A percentile compares a stretch with the other conserved stretches of the same genome.
Evolutionary conservation across 2,329 filamentous ascomycete genomes (phyloP).

Genomic region (Colletotrichum sp.): DNA sequence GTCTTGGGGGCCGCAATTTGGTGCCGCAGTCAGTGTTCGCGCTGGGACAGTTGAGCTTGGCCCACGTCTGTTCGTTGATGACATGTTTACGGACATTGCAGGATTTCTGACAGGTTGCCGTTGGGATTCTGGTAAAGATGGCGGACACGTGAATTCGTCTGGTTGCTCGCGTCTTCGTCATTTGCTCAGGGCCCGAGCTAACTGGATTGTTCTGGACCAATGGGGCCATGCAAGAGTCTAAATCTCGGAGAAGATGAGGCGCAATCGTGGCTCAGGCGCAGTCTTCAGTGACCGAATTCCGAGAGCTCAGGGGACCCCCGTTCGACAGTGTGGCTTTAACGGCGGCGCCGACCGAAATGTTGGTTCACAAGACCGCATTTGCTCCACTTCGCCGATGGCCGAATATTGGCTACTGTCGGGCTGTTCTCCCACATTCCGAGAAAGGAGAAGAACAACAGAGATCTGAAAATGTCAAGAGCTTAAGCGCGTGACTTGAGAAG

Average conservation of each 20-base stretch:
- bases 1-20: background rate
- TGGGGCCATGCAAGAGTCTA: background rate
- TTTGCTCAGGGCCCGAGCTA: background rate
- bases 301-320: background rate
- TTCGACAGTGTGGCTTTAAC: background rate
- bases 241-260: background rate
- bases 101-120: background rate
- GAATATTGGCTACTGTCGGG: background rate
- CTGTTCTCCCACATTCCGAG: background rate
- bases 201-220: background rate
- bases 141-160: background rate
- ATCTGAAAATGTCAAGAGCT: accelerated
- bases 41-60: background rate
- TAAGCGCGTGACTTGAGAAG: accelerated
- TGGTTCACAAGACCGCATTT: background rate
- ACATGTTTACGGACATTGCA: background rate
- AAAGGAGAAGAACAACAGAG: background rate
- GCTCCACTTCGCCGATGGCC: background rate
- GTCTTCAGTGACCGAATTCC: background rate
- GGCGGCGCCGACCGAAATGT: background rate
- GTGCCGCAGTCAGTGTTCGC: background rate
- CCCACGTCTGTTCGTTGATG: background rate
- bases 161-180: background rate
- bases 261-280: background rate
- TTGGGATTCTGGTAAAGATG: background rate